These are phyloP conservation scores for Penicillium fuscoglaucum DNA, from an alignment of 2,329 filamentous ascomycete genomes.

Conservation along the genomic window DNA sequence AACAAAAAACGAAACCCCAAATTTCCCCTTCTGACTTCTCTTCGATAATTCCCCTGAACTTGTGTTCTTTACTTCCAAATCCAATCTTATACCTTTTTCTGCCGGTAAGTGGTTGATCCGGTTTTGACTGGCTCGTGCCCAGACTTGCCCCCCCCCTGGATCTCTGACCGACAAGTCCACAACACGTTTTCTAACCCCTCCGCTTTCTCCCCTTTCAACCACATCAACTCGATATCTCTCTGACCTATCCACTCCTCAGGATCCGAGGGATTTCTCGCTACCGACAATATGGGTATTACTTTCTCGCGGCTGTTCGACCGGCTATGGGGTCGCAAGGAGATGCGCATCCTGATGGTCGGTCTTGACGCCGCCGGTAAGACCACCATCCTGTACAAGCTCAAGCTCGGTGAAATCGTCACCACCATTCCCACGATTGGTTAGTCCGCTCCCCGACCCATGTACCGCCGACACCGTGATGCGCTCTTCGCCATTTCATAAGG, in stretches of 20 bases:
- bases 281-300: conserved; percentile 86
- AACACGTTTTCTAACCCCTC: conserved; percentile 28
- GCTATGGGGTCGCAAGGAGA: conserved; percentile 99
- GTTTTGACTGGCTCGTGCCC: conserved; percentile 9
- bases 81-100: conserved; percentile 9
- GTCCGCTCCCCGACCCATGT: conserved; percentile 33
- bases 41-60: conserved; percentile 17
- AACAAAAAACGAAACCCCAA: conserved; percentile 32
- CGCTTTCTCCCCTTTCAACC: conserved; percentile 16
- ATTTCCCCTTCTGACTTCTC: conserved; percentile 12
- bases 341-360: conserved; percentile 99
- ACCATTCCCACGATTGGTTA: conserved; percentile 98
- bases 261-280: conserved; percentile 27
- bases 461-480: conserved; percentile 1
- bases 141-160: conserved; percentile 8
- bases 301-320: conserved; percentile 96
- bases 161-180: conserved; percentile 22
- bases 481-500: not conserved
- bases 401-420: conserved; percentile 97
- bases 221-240: conserved; percentile 12
- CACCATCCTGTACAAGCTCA: conserved; percentile 99
- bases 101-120: conserved; percentile 10
- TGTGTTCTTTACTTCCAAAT: conserved; percentile 8
- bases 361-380: conserved; percentile 99
- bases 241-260: conserved; percentile 12